A percentile compares a stretch with the other conserved stretches of the same genome.
These are phyloP conservation scores for Quercus alba DNA, from an alignment of 306 rosid species.

Conservation along the genomic window DNA sequence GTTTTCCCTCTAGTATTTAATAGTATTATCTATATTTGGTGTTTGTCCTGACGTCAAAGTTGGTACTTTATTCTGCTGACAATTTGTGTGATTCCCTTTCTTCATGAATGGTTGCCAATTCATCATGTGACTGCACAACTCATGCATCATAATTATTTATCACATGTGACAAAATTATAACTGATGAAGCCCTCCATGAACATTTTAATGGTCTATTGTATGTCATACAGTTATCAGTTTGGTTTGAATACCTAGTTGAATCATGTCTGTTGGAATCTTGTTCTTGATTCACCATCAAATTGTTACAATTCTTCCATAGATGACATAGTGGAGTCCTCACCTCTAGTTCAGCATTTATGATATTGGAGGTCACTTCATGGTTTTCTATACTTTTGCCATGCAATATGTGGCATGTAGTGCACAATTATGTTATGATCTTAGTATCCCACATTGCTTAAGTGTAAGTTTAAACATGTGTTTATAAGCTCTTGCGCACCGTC, in stretches of 20 bases:
- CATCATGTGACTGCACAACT: neutral
- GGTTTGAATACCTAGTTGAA: neutral
- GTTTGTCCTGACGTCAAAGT: too few relatives aligned
- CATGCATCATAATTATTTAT: neutral
- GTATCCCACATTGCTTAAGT: too few relatives aligned
- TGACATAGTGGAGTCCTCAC: neutral
- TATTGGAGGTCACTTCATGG: neutral
- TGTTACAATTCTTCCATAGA: neutral
- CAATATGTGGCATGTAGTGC: too few relatives aligned
- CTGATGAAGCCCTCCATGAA: neutral
- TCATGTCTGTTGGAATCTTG: neutral
- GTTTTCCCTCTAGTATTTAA: neutral
- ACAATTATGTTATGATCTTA: too few relatives aligned
- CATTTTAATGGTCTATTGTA: neutral
- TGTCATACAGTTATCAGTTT: neutral
- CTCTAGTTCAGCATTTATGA: neutral
- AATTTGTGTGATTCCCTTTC: neutral
- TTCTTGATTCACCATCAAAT: neutral
- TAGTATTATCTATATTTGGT: neutral
- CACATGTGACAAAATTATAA: neutral
- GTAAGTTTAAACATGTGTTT: too few relatives aligned
- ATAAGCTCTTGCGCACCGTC: too few relatives aligned
- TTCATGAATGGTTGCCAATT: neutral
- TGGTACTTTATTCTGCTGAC: neutral
- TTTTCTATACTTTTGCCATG: neutral